Conservation (phyloP, 2,329 filamentous ascomycete genomes). For the Neopestalotiopsis clavispora region DNA sequence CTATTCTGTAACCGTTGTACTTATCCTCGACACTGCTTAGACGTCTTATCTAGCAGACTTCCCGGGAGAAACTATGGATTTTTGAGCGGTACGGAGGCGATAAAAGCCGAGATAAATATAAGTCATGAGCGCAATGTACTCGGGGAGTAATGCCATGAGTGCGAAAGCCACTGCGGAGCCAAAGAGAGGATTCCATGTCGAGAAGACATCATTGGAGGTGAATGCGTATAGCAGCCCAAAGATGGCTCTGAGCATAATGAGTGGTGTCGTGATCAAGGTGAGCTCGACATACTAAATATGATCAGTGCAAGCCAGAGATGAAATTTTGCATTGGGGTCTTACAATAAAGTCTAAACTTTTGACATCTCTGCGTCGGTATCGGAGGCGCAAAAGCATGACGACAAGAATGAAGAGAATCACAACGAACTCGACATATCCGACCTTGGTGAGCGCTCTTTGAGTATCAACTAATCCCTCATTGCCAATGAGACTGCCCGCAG, state of each 20-base stretch:
- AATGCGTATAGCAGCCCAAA: constrained; percentile 19
- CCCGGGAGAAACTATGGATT: too few species aligned
- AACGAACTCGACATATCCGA: background rate
- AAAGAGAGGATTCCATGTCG: constrained; percentile 20
- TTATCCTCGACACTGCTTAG: too few species aligned
- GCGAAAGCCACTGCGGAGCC: constrained; percentile 19
- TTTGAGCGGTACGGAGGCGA: background rate
- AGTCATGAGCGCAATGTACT: constrained; percentile 19
- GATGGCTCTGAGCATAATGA: constrained; percentile 12
- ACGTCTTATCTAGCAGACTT: too few species aligned
- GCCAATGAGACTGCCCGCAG: constrained; percentile 1
- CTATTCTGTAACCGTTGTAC: too few species aligned
- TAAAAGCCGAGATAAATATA: constrained; percentile 18
- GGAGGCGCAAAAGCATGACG: too few species aligned
- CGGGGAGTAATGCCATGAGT: constrained; percentile 20
- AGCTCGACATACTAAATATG: constrained; percentile 15
- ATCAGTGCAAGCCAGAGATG: too few species aligned
- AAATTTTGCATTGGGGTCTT: too few species aligned
- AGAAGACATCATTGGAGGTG: constrained; percentile 5
- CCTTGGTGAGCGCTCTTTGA: background rate
- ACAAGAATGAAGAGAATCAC: background rate
- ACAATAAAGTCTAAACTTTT: too few species aligned
- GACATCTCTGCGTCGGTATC: too few species aligned
- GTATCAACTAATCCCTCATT: background rate
- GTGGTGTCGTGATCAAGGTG: constrained; percentile 14